These are phyloP conservation scores for Silene vulgaris DNA, from an alignment of 179 eudicot genomes.

Conservation along the genomic window DNA sequence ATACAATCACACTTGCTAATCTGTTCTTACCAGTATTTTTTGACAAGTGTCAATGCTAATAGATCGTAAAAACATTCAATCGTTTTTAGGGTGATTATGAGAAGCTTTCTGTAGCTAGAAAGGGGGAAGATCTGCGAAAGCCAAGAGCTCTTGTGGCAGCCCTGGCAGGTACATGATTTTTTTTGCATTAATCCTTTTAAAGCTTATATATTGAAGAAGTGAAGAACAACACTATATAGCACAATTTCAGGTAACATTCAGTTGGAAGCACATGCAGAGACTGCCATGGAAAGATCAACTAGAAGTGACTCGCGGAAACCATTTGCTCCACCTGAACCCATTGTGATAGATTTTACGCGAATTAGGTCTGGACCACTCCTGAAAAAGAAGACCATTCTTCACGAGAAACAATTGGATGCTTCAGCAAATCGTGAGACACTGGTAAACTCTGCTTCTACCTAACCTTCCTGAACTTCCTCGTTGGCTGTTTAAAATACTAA, in stretches of 20 bases:
- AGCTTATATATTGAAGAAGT: too few relatives aligned
- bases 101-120: constrained; percentile 18
- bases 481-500: constrained; percentile 3
- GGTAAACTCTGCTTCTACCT: constrained; percentile 13
- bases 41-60: neutral
- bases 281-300: constrained; percentile 20
- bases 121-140: constrained; percentile 49
- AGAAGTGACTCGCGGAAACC: constrained; percentile 9
- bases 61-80: neutral
- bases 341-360: constrained; percentile 31
- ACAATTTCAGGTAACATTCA: neutral
- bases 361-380: constrained; percentile 22
- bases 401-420: constrained; percentile 15
- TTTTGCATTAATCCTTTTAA: neutral
- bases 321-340: constrained; percentile 18
- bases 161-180: constrained; percentile 26
- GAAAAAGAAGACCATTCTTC: constrained; percentile 23
- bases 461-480: neutral
- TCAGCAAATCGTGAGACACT: constrained; percentile 20
- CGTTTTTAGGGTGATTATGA: constrained; percentile 25
- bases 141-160: constrained; percentile 9
- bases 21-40: neutral
- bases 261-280: constrained; percentile 24
- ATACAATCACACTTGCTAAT: neutral
- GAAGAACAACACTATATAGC: neutral